Percentiles rank a stretch among this genome's conserved stretches.
These are phyloP conservation scores for Cyclostephanos invisitatus DNA, from an alignment of 108 stramenopile species.

Conservation along the genomic window DNA sequence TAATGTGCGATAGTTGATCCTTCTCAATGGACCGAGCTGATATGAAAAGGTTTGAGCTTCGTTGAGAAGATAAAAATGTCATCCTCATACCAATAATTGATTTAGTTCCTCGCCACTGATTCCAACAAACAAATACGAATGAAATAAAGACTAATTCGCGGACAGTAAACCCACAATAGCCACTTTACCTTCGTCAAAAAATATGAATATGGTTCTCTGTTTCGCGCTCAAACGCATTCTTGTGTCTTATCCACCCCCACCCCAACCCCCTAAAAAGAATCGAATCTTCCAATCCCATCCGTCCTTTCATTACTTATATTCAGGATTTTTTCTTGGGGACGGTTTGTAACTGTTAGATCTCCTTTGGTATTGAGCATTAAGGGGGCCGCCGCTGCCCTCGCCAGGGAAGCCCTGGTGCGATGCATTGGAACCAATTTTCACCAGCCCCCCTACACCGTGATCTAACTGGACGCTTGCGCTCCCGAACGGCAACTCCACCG, in stretches of 20 bases:
- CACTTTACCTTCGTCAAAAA: too few species aligned
- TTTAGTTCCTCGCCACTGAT: too few species aligned
- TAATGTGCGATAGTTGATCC: too few species aligned
- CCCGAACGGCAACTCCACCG: background rate
- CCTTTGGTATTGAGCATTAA: background rate
- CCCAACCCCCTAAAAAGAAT: background rate
- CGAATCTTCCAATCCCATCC: background rate
- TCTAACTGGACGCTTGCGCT: conserved; percentile 30
- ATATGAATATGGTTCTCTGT: background rate
- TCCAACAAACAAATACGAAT: too few species aligned
- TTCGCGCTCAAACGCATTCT: background rate
- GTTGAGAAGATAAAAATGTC: too few species aligned
- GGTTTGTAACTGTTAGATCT: background rate
- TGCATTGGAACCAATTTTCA: background rate
- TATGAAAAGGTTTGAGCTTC: too few species aligned
- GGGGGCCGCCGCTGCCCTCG: background rate
- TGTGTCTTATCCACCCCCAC: background rate
- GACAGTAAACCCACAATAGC: too few species aligned
- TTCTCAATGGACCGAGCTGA: too few species aligned
- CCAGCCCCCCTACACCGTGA: conserved; percentile 2
- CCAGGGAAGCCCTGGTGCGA: background rate
- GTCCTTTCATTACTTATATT: background rate
- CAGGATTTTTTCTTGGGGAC: background rate
- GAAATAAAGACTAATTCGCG: too few species aligned
- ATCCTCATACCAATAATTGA: too few species aligned